phyloP scores from a whole-genome alignment of 441 rosid genomes.

The Jatropha multifida region DNA sequence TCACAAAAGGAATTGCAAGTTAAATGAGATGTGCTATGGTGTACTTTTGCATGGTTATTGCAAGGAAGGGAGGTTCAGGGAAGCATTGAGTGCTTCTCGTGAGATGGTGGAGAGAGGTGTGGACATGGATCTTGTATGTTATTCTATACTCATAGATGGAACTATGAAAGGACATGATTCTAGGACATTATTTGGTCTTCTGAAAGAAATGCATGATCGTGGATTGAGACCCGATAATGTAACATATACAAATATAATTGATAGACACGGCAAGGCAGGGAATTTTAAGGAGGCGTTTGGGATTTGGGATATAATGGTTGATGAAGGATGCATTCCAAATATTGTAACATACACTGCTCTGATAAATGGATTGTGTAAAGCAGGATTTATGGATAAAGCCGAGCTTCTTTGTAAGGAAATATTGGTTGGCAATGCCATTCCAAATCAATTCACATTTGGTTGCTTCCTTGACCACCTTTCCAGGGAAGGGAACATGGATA shows the following conservation, averaged over 20 bases:
- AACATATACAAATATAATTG: constrained; percentile 81
- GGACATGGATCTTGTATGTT: constrained; percentile 78
- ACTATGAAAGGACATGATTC: constrained; percentile 57
- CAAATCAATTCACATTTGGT: constrained; percentile 78
- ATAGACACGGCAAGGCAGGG: constrained; percentile 67
- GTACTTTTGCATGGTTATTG: constrained; percentile 75
- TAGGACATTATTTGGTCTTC: constrained; percentile 42
- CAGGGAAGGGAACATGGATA: constrained; percentile 58
- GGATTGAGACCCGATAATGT: constrained; percentile 72
- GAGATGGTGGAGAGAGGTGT: constrained; percentile 78
- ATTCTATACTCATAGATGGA: constrained; percentile 76
- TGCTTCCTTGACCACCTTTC: constrained; percentile 76
- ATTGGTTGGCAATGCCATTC: constrained; percentile 42
- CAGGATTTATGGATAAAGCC: constrained; percentile 66
- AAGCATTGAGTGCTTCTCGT: constrained; percentile 55
- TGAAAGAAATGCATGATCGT: constrained; percentile 66
- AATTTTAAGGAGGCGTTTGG: constrained; percentile 62
- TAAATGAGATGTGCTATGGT: constrained; percentile 86
- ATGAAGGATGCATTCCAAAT: constrained; percentile 69
- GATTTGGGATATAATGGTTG: constrained; percentile 71
- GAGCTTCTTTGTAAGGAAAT: constrained; percentile 61
- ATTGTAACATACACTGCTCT: constrained; percentile 79
- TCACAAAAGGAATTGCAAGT: constrained; percentile 46
- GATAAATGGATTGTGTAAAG: constrained; percentile 79
- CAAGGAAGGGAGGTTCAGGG: constrained; percentile 70